Evolutionary conservation across 257 asterid species (phyloP), one percentile per base, ranked within the genome.

Genomic region (Petrea volubilis): DNA sequence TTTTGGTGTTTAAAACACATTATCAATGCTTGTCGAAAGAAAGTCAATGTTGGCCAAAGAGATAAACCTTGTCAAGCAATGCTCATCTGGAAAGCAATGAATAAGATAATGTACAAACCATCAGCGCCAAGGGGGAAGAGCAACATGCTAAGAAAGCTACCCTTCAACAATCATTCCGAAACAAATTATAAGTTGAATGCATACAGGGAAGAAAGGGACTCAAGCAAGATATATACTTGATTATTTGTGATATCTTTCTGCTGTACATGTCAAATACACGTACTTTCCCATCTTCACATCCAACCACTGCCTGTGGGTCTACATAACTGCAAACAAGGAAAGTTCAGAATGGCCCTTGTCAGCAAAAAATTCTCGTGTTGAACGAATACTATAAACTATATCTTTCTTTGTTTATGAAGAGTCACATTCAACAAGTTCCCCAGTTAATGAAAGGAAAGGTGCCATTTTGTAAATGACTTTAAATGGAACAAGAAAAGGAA

Each of bases 221-320:
- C 4, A 43, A 74, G 55, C 9, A 69, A 49, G 73, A 57, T 34
- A 76, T 77, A 8, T 86, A 93, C 98, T 94, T 91, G 36, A 94
- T 78, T 73, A 94, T 88, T 50, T 86, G 94, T 67, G 97, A 88
- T 76, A 88, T 75, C 71, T 85, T 94, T 79, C 95, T 77, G 88
- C 97, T 94, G 81, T 94, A 94, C 94, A 94, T 86, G 84, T 94
- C 99, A 83, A 86, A 94, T 56, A 94, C 85, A 33, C 91, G 95
- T 77, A 79, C 93, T 82, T 83, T 94, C 51, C 99, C 99, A 74
- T 94, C 97, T 77, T 89, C 95, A 65, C 96, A 83, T 70, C 99
- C 99, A 73, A 94, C 85, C 68, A 88, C 95, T 29, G 99, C 97
- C 69, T 78, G 93, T 41, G 99, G 99, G 76, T 94, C 99, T 71